phyloP scores from a whole-genome alignment of 2,329 filamentous ascomycete species.

The Aspergillus sp. region DNA sequence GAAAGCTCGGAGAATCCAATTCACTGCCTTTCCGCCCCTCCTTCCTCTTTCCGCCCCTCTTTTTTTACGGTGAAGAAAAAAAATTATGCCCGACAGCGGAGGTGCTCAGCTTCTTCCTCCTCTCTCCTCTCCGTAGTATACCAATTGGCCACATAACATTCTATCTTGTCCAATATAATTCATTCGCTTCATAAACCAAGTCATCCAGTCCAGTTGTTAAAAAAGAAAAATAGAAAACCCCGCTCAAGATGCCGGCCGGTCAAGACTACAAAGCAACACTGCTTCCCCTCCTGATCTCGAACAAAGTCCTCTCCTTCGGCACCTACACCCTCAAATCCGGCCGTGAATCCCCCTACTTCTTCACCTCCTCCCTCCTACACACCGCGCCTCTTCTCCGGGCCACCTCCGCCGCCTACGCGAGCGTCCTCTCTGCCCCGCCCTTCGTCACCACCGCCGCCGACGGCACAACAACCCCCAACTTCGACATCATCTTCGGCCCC shows the following conservation, averaged over 20 bases:
- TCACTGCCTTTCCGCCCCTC: conserved; percentile 25
- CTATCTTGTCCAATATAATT: neutral
- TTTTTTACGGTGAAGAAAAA: neutral
- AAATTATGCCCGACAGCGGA: neutral
- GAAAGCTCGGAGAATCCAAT: neutral
- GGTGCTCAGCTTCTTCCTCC: neutral
- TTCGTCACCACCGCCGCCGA: conserved; percentile 44
- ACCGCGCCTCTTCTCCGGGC: conserved; percentile 75
- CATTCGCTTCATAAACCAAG: neutral
- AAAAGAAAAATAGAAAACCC: neutral
- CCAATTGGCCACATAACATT: neutral
- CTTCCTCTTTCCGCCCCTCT: conserved; percentile 42
- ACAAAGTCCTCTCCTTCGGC: conserved; percentile 30
- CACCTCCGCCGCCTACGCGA: conserved; percentile 80
- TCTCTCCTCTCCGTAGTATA: neutral
- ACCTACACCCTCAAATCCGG: conserved; percentile 77
- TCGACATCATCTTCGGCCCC: conserved; percentile 88
- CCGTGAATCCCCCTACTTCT: conserved; percentile 91
- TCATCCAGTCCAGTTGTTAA: neutral
- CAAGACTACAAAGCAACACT: conserved; percentile 24
- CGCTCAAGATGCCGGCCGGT: conserved; percentile 13
- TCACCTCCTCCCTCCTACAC: conserved; percentile 93
- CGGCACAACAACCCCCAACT: conserved; percentile 50
- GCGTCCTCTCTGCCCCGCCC: conserved; percentile 56
- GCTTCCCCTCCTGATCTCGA: conserved; percentile 26